A percentile compares a stretch with the other conserved stretches of the same genome.
These are phyloP conservation scores for Juncus effusus DNA, from an alignment of 176 grass and related monocot species.

Conservation along the genomic window DNA sequence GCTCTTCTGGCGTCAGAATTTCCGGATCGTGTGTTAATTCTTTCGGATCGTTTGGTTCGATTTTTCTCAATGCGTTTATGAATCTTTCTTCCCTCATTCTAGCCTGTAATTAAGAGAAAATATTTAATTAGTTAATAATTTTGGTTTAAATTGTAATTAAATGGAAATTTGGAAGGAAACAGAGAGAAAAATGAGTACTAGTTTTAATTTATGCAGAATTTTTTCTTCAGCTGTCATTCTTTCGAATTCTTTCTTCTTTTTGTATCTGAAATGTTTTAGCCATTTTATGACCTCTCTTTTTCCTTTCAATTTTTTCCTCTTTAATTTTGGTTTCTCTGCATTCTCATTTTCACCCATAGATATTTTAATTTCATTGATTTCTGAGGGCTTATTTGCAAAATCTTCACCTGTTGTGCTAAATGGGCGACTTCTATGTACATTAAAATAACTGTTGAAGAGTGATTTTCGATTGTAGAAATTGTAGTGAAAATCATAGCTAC, in stretches of 20 bases:
- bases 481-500: conserved; percentile 38
- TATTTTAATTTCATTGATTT: conserved; percentile 29
- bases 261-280: conserved; percentile 87
- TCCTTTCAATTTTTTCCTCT: conserved; percentile 89
- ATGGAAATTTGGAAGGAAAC: neutral
- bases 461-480: neutral
- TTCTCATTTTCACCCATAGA: conserved; percentile 28
- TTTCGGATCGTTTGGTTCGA: conserved; percentile 63
- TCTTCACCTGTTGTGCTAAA: conserved; percentile 30
- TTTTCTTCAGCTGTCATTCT: conserved; percentile 94
- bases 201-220: conserved; percentile 83
- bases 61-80: conserved; percentile 76
- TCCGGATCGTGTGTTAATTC: conserved; percentile 81
- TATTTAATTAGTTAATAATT: neutral
- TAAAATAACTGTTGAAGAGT: conserved; percentile 28
- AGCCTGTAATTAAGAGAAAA: conserved; percentile 38
- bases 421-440: conserved; percentile 43
- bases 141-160: neutral
- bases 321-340: conserved; percentile 35
- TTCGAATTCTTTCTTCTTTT: conserved; percentile 89
- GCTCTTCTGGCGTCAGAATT: conserved; percentile 89
- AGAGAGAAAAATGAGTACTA: conserved; percentile 39
- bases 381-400: conserved; percentile 17
- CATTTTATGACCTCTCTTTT: conserved; percentile 80
- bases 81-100: conserved; percentile 64